Evolutionary conservation across 306 rosid species (phyloP), one percentile per base, ranked within the genome.

Genomic region (Dalbergia cultrata): DNA sequence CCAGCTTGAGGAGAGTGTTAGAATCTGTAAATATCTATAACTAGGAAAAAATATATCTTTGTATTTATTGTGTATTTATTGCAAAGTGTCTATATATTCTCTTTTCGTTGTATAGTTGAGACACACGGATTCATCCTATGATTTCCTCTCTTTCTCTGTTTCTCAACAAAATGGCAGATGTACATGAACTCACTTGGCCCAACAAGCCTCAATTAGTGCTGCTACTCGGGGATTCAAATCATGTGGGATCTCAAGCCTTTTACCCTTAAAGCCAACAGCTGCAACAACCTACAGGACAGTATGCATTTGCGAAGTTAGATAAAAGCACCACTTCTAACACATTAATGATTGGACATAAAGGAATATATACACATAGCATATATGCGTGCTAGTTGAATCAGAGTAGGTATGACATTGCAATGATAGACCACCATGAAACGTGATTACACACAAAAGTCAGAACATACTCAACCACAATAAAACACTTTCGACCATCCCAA

Each of bases 181-280:
- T 19, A 60, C 60, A 75, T 69, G 52, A 79, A 89, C 98, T 87
- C 86, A 96, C 99, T 89, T 89, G 64, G 97, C 98, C 99, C 99
- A 96, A 89, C 97, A 96, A 77, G 85, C 92, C 84, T 92, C 98
- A 66, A 96, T 96, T 72, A 96, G 61, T 31, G 92, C 88, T 82
- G 97, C 97, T 74, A 96, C 76, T 35, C 75, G 91, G 69, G 97
- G 93, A 83, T 90, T 93, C 88, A 93, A 75, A 86, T 93, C 91
- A 2, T 53, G 90, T 0, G 99, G 99, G 67, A 96, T 96, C 78
- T 96, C 98, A 34, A 89, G 99, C 84, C 99, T 92, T 86, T 81
- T 93, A 41, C 90, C 80, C 83, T 90, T 90, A 75, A 96, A 92
- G 76, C 93, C 99, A 88, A 96, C 99, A 78, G 99, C 99, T 74